Conservation (phyloP, 202 grass and related monocot genomes). For the Setaria italica region DNA sequence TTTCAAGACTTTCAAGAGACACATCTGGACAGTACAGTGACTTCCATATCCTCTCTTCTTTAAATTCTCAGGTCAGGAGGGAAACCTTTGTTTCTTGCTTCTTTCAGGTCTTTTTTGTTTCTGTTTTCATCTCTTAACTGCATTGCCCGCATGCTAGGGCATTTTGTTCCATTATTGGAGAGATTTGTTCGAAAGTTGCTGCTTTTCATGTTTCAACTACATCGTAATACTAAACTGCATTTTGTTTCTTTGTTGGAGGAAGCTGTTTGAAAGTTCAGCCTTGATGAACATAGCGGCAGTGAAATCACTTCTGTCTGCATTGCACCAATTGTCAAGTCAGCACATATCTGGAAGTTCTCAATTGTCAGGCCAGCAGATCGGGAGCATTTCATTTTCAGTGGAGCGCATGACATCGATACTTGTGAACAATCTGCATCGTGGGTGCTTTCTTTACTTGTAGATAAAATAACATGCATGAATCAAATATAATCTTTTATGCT, state of each 20-base stretch:
- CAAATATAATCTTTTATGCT: conserved; percentile 25
- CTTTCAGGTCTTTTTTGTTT: neutral
- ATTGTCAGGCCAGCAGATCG: conserved; percentile 73
- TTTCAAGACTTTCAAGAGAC: conserved; percentile 88
- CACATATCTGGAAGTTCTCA: conserved; percentile 72
- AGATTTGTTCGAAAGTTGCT: conserved; percentile 74
- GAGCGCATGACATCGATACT: conserved; percentile 92
- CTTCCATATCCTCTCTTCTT: conserved; percentile 97
- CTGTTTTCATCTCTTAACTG: conserved; percentile 29
- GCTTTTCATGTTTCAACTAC: conserved; percentile 1
- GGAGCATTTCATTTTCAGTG: conserved; percentile 89
- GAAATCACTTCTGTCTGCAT: conserved; percentile 92
- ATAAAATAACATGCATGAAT: conserved; percentile 33
- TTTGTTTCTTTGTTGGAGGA: conserved; percentile 63
- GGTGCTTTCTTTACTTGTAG: conserved; percentile 50
- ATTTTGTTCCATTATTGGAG: conserved; percentile 44
- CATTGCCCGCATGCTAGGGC: conserved; percentile 24
- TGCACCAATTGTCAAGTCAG: conserved; percentile 94
- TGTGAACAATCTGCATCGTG: conserved; percentile 92
- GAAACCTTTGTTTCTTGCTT: conserved; percentile 2
- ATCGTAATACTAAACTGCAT: conserved; percentile 42
- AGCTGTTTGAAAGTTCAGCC: conserved; percentile 99
- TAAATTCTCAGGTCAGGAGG: conserved; percentile 97
- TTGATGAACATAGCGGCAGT: conserved; percentile 93
- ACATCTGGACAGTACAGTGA: conserved; percentile 98